Base-by-base conservation (phyloP, 257 asterid species). In the Coffea canephora region DNA sequence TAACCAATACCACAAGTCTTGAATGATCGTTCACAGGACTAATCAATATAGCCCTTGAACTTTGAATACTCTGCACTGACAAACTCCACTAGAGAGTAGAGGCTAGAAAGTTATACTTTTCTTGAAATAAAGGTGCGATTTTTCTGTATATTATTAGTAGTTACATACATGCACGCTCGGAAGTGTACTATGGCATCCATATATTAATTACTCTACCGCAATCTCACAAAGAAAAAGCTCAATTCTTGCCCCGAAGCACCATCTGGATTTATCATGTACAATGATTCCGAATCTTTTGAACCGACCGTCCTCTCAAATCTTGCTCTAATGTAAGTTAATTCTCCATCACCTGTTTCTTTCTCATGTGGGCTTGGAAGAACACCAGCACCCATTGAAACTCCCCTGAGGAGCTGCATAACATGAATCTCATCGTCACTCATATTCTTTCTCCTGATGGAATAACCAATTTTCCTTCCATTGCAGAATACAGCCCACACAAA, bases 381-480 rank as follows among this genome's bases (percentile, higher is more conserved):
- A 0, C 99, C 99, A 14, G 96, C 98, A 61, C 98, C 98, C 95
- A 91, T 93, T 11, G 99, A 95, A 12, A 95, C 98, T 0, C 99
- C 99, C 79, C 95, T 83, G 21, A 95, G 83, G 15, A 92, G 86
- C 84, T 86, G 82, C 92, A 93, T 90, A 0, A 95, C 98, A 71
- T 91, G 96, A 11, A 73, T 73, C 49, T 95, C 99, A 61, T 95
- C 99, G 0, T 92, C 97, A 4, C 72, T 89, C 97, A 93, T 91
- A 48, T 88, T 80, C 75, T 71, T 91, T 81, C 99, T 83, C 87
- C 97, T 80, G 1, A 95, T 91, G 0, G 99, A 91, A 76, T 87
- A 83, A 12, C 98, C 99, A 0, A 88, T 50, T 76, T 91, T 95
- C 84, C 95, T 79, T 1, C 99, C 99, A 65, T 95, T 95, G 76